These are phyloP conservation scores for Colletotrichum cereale DNA, from an alignment of 2,329 filamentous ascomycete genomes.

Conservation along the genomic window DNA sequence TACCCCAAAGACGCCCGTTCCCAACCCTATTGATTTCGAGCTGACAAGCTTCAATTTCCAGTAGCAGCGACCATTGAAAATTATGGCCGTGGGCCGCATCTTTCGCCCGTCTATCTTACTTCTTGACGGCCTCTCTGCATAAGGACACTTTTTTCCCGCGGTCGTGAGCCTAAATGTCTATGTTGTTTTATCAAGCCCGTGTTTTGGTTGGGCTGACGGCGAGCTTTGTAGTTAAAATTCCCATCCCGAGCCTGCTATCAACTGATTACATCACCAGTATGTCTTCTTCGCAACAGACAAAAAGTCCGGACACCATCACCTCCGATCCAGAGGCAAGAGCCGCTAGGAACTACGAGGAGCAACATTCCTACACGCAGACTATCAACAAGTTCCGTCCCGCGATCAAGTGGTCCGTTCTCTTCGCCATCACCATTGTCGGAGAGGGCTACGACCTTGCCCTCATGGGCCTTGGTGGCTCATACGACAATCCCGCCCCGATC, in stretches of 20 bases:
- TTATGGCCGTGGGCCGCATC: background rate
- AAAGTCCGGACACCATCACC: slow-evolving; percentile 12
- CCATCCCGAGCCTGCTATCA: background rate
- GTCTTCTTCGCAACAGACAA: background rate
- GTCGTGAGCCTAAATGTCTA: background rate
- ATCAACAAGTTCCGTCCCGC: slow-evolving; percentile 20
- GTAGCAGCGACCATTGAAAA: background rate
- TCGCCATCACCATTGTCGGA: slow-evolving; percentile 41
- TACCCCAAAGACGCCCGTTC: background rate
- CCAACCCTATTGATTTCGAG: background rate
- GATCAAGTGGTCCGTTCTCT: slow-evolving; percentile 39
- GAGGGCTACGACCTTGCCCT: slow-evolving; percentile 50
- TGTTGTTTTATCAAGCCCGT: background rate
- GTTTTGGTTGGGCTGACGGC: too few species aligned
- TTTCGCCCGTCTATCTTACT: background rate
- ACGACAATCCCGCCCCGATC: slow-evolving; percentile 47
- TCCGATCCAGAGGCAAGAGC: slow-evolving; percentile 6
- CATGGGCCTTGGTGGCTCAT: slow-evolving; percentile 54
- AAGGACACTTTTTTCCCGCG: background rate
- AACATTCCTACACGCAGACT: slow-evolving; percentile 4
- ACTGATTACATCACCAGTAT: background rate
- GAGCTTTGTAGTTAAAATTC: background rate
- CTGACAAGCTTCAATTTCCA: background rate
- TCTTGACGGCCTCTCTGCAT: background rate
- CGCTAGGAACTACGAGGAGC: slow-evolving; percentile 26